Evolutionary conservation across 2,329 filamentous ascomycete genomes (phyloP).

Genomic region (Fusarium nygamai): DNA sequence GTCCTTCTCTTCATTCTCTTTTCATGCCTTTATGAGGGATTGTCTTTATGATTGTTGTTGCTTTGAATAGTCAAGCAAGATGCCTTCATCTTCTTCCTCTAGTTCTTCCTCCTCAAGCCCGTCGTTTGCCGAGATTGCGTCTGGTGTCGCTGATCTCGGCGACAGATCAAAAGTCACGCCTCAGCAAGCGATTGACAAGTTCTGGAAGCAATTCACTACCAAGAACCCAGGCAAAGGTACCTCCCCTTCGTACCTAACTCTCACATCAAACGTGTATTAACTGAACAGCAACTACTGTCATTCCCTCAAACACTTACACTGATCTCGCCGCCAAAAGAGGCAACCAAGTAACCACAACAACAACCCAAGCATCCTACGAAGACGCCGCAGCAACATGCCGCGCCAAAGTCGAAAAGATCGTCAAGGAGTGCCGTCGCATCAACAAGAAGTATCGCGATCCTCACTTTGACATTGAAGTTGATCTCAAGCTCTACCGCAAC

Average conservation of each 20-base stretch:
- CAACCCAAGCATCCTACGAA: constrained; percentile 74
- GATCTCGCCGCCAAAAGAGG: constrained; percentile 67
- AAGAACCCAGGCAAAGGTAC: constrained; percentile 75
- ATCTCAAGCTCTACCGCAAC: constrained; percentile 69
- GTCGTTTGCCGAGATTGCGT: not conserved
- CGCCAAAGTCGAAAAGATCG: constrained; percentile 70
- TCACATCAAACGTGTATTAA: not conserved
- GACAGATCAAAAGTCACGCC: constrained; percentile 62
- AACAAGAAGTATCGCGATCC: constrained; percentile 89
- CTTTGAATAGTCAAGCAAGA: not conserved
- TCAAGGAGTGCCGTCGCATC: constrained; percentile 73
- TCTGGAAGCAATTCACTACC: constrained; percentile 77
- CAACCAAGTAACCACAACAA: constrained; percentile 63
- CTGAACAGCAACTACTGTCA: constrained; percentile 68
- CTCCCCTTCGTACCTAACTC: not conserved
- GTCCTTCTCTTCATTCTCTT: not conserved
- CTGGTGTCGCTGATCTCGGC: constrained; percentile 3
- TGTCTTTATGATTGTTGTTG: not conserved
- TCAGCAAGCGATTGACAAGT: constrained; percentile 75
- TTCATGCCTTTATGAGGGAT: not conserved
- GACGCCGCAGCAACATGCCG: constrained; percentile 76
- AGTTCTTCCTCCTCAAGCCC: constrained; percentile 12
- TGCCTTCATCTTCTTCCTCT: constrained; percentile 21
- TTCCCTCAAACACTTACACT: constrained; percentile 74
- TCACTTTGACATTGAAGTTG: constrained; percentile 86